Evolutionary conservation across 1,139 yeast genomes (phyloP).

Genomic region (Pichia sp.): DNA sequence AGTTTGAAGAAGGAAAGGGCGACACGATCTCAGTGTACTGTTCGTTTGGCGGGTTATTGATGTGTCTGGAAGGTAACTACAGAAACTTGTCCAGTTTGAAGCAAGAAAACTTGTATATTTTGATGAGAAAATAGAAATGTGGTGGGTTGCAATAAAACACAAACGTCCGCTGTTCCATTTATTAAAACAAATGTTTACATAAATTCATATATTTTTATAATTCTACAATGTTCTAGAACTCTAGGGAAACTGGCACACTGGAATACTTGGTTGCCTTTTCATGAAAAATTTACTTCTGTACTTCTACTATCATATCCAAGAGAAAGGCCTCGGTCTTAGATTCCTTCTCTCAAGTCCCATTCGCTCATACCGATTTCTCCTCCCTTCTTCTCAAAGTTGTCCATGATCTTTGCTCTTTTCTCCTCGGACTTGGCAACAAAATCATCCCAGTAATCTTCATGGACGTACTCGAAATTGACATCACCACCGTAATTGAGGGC

Average conservation of each 20-base stretch:
- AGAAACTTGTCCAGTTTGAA: slow-evolving; percentile 82
- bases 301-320: neutral
- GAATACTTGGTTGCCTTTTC: neutral
- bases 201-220: neutral
- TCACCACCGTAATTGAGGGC: slow-evolving; percentile 53
- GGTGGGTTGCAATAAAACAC: neutral
- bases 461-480: slow-evolving; percentile 64
- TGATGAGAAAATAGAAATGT: slow-evolving; percentile 59
- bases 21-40: slow-evolving; percentile 81
- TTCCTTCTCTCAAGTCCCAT: slow-evolving; percentile 28
- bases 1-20: slow-evolving; percentile 77
- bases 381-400: slow-evolving; percentile 65
- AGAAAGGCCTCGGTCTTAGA: slow-evolving; percentile 9
- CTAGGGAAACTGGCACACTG: neutral
- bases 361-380: slow-evolving; percentile 66
- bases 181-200: neutral
- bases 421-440: slow-evolving; percentile 54
- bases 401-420: slow-evolving; percentile 53
- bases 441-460: slow-evolving; percentile 75
- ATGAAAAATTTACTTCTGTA: neutral
- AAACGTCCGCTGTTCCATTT: neutral
- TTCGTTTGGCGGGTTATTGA: slow-evolving; percentile 90
- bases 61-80: slow-evolving; percentile 94
- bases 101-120: slow-evolving; percentile 88
- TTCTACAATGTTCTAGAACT: neutral